Evolutionary conservation across 139 green algal species (phyloP).

Genomic region (Coccomyxa sp.): DNA sequence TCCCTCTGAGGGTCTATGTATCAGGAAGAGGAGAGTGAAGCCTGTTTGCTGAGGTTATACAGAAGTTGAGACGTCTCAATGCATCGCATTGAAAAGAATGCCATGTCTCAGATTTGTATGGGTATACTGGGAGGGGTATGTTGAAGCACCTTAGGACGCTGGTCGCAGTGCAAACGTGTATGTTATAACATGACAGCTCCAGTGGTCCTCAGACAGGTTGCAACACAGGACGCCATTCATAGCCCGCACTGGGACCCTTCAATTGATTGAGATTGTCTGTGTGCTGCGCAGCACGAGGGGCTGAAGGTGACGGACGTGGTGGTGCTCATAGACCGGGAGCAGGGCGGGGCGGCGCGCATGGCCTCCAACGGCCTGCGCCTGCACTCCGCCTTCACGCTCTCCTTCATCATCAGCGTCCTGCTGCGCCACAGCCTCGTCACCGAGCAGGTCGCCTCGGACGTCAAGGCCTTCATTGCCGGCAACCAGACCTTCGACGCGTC

Average conservation of each 20-base stretch:
- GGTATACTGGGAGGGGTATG: no score
- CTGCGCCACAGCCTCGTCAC: conserved; percentile 51
- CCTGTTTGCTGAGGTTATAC: no score
- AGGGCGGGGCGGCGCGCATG: conserved; percentile 84
- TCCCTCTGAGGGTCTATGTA: no score
- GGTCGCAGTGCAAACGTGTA: no score
- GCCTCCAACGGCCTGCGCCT: conserved; percentile 67
- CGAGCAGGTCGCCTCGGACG: conserved; percentile 47
- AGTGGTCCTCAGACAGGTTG: no score
- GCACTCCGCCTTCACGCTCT: conserved; percentile 74
- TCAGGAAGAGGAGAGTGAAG: no score
- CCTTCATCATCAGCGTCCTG: conserved; percentile 63
- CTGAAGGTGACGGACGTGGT: conserved; percentile 82
- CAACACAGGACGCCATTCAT: neutral
- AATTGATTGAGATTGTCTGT: no score
- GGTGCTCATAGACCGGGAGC: conserved; percentile 98
- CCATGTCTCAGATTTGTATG: no score
- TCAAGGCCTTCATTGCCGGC: conserved; percentile 80
- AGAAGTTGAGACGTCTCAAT: no score
- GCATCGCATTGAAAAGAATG: no score
- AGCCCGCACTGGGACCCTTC: no score
- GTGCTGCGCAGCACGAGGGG: conserved; percentile 59
- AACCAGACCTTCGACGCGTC: conserved; percentile 80
- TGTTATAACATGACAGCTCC: neutral
- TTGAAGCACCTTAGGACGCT: no score